phyloP scores from a whole-genome alignment of 2,329 filamentous ascomycete genomes.

The Trichoderma asperellum region DNA sequence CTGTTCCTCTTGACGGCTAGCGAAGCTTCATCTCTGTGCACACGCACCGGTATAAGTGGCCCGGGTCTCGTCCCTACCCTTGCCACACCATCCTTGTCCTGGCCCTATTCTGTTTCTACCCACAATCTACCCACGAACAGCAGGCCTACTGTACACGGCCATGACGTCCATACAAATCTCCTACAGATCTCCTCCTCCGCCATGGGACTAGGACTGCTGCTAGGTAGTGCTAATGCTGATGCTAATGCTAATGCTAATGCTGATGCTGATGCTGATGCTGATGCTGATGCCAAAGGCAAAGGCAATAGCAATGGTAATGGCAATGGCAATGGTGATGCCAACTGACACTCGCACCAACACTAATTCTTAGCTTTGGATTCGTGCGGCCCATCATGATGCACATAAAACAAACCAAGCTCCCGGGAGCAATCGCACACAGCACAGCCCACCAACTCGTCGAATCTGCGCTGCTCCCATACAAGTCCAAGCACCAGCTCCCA shows the following conservation, averaged over 20 bases:
- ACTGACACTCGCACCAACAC: background rate
- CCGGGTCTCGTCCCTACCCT: conserved; percentile 13
- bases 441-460: background rate
- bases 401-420: background rate
- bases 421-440: background rate
- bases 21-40: conserved; percentile 10
- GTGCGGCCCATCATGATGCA: background rate
- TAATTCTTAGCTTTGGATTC: background rate
- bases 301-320: no score
- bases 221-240: background rate
- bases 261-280: background rate
- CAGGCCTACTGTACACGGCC: no score
- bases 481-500: background rate
- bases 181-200: background rate
- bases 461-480: background rate
- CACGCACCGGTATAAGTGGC: background rate
- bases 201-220: background rate
- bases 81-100: conserved; percentile 9
- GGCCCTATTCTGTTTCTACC: background rate
- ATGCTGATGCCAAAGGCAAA: background rate
- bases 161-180: background rate
- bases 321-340: background rate
- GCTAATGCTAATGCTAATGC: background rate
- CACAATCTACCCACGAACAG: no score
- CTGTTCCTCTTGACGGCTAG: background rate